Percentiles rank a stretch among this genome's conserved stretches.
Evolutionary conservation across 2,329 filamentous ascomycete genomes (phyloP).

Genomic region (Claviceps africana): DNA sequence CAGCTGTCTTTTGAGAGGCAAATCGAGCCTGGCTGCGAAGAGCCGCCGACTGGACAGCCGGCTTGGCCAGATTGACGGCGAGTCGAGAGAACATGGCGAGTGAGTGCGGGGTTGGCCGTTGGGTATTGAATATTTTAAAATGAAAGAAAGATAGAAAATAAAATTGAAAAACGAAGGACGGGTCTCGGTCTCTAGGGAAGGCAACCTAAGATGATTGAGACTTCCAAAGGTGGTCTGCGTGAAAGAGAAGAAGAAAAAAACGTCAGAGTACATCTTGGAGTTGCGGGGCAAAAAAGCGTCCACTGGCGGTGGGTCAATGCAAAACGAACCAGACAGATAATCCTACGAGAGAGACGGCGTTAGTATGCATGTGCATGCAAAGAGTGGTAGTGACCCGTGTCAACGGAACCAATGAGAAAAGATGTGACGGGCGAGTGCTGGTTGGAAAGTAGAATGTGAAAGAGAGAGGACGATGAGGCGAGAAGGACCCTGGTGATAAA

Average conservation of each 20-base stretch:
- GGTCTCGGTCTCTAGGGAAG: not conserved
- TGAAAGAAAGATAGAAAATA: not conserved
- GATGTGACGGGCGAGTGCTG: not conserved
- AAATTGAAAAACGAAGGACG: not conserved
- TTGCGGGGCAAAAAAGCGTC: slow-evolving; percentile 11
- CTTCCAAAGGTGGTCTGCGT: slow-evolving; percentile 29
- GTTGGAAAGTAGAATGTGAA: not conserved
- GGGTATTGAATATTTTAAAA: not conserved
- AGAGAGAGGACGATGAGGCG: not conserved
- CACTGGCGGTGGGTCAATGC: slow-evolving; percentile 24
- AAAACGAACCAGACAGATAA: slow-evolving; percentile 57
- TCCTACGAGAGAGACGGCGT: slow-evolving; percentile 37
- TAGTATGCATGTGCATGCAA: slow-evolving; percentile 19
- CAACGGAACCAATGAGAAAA: not conserved
- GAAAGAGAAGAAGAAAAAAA: not conserved
- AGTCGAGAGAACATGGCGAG: slow-evolving; percentile 47
- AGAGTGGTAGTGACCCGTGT: not conserved
- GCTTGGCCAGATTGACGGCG: slow-evolving; percentile 37
- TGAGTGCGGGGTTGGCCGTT: not conserved
- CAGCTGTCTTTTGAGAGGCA: slow-evolving; percentile 30
- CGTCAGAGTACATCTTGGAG: slow-evolving; percentile 8
- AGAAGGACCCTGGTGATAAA: not conserved
- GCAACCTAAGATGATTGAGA: slow-evolving; percentile 19
- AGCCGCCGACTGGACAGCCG: slow-evolving; percentile 31
- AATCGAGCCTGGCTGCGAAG: slow-evolving; percentile 25